Evolutionary conservation across 2,329 filamentous ascomycete genomes (phyloP).

Genomic region (Penicillium capsulatum): DNA sequence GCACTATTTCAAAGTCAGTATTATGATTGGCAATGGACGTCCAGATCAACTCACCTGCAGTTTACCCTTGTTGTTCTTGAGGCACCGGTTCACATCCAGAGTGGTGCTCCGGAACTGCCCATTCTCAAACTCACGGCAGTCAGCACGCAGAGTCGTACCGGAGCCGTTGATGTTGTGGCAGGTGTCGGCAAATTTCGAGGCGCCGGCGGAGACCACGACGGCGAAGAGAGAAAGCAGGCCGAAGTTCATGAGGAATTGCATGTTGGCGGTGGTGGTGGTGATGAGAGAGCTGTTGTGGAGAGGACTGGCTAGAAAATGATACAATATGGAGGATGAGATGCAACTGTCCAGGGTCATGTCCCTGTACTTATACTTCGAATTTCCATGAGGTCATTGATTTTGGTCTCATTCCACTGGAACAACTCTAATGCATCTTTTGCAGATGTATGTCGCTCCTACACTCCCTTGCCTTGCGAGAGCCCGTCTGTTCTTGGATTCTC

Average conservation of each 20-base stretch:
- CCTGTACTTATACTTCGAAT: too few relatives aligned
- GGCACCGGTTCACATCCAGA: conserved; percentile 18
- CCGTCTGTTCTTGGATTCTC: too few relatives aligned
- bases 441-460: too few relatives aligned
- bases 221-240: conserved; percentile 14
- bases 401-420: too few relatives aligned
- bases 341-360: too few relatives aligned
- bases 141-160: conserved; percentile 10
- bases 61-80: conserved; percentile 17
- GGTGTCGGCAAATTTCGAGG: conserved; percentile 17
- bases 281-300: too few relatives aligned
- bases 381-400: too few relatives aligned
- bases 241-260: conserved; percentile 15
- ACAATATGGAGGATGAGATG: too few relatives aligned
- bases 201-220: conserved; percentile 11
- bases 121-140: conserved; percentile 14
- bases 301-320: too few relatives aligned
- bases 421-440: too few relatives aligned
- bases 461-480: too few relatives aligned
- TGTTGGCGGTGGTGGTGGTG: too few relatives aligned
- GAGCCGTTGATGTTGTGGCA: conserved; percentile 15
- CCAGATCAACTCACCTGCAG: conserved; percentile 8
- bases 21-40: neutral
- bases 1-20: conserved; percentile 9
- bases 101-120: conserved; percentile 7